Evolutionary conservation across 2,329 filamentous ascomycete species (phyloP).

Genomic region (Trichoderma afroharzianum): DNA sequence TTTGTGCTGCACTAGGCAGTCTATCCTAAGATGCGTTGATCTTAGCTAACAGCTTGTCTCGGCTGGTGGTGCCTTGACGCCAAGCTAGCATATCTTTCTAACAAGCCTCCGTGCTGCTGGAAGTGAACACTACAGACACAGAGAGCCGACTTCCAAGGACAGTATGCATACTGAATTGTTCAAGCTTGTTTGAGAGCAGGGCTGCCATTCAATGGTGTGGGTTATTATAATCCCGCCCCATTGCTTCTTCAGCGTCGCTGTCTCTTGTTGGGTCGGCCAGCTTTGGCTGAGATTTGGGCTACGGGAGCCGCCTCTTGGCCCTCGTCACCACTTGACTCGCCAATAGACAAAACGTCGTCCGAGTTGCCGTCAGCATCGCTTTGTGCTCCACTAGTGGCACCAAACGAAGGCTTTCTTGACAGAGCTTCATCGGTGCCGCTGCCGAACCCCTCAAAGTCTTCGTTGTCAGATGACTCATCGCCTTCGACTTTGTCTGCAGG

Average conservation of each 20-base stretch:
- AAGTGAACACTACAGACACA: neutral
- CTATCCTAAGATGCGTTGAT: neutral
- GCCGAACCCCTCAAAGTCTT: conserved; percentile 38
- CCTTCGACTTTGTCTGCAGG: conserved; percentile 28
- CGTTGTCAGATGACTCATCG: conserved; percentile 33
- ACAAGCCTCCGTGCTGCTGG: neutral
- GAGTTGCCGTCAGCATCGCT: conserved; percentile 42
- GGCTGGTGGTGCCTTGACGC: neutral
- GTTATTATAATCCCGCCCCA: neutral
- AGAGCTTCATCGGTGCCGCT: conserved; percentile 33
- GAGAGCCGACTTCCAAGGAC: neutral
- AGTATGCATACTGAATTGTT: neutral
- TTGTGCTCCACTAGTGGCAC: conserved; percentile 27
- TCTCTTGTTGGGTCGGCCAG: conserved; percentile 26
- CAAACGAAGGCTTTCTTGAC: conserved; percentile 32
- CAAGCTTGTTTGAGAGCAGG: neutral
- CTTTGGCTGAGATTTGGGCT: conserved; percentile 3
- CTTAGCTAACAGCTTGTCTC: neutral
- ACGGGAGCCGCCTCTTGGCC: conserved; percentile 21
- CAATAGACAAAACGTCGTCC: conserved; percentile 33
- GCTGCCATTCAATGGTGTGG: neutral
- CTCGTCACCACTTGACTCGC: conserved; percentile 36
- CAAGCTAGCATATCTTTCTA: neutral
- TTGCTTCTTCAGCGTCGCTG: conserved; percentile 24
- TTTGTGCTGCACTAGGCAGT: neutral